A percentile compares a stretch with the other conserved stretches of the same genome.
Conservation (phyloP, 106 monocot genomes). For the Dendrobium catenatum region DNA sequence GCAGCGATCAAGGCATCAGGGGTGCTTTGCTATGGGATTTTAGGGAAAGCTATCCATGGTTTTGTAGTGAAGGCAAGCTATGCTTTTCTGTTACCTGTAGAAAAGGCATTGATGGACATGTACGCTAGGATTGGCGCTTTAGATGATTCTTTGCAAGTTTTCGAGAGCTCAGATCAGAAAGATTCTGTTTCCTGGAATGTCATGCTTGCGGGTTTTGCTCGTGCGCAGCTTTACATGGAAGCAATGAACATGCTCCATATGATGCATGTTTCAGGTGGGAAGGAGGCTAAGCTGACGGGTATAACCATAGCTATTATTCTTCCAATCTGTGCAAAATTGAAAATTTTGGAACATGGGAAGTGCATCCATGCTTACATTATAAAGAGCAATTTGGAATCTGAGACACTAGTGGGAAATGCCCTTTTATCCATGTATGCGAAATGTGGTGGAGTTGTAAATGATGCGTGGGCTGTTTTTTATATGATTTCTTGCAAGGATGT, state of each 20-base stretch:
- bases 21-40: neutral
- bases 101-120: conserved; percentile 56
- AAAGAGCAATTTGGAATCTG: conserved; percentile 41
- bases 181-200: conserved; percentile 63
- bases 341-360: conserved; percentile 17
- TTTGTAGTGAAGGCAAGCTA: conserved; percentile 27
- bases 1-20: conserved; percentile 38
- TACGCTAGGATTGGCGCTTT: conserved; percentile 32
- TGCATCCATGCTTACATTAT: conserved; percentile 37
- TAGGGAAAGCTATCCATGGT: conserved; percentile 39
- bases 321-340: conserved; percentile 36
- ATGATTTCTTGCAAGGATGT: conserved; percentile 42
- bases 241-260: conserved; percentile 20
- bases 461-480: conserved; percentile 28
- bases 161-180: conserved; percentile 15
- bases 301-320: conserved; percentile 49
- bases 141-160: conserved; percentile 29
- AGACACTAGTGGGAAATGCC: conserved; percentile 61
- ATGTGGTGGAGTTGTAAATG: conserved; percentile 29
- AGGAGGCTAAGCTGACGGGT: conserved; percentile 18
- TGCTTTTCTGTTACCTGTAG: neutral
- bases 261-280: conserved; percentile 32
- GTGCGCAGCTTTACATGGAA: conserved; percentile 13
- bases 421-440: conserved; percentile 63
- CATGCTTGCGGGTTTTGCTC: conserved; percentile 43